Evolutionary conservation across 164 flowering plant genomes (phyloP), one percentile per base, ranked within the genome.

Genomic region (Echeveria elegans): DNA sequence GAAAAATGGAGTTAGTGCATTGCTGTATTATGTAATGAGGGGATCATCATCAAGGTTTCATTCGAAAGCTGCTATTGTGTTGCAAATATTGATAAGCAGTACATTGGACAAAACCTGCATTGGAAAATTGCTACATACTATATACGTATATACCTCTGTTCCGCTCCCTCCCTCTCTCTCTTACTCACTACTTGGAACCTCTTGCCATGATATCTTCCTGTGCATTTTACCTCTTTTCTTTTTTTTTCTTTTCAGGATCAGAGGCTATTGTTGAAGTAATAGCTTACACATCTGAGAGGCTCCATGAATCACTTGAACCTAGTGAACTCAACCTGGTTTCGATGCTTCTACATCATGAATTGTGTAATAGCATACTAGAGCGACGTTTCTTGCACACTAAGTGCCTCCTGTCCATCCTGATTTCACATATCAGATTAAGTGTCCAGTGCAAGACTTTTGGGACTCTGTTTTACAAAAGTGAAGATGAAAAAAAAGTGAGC

Each of bases 41-140:
- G 96, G 96, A 70, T 72, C 86, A 59, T 73, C 95, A 48, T 81
- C 82, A 65, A 84, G 77, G 67, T 77, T 92, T 31, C 96, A 92
- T 77, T 95, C 97, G 70, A 85, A 70, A 72, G 89, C 96, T 5
- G 78, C 78, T 45, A 66, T 69, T 50, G 79, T 88, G 24, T 50
- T 95, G 56, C 77, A 53, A 68, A 64, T 84, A 63, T 72, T 90
- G 76, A 30, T 79, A 68, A 78, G 77, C 67, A 65, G 66, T 30
- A 75, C 79, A 26, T 61, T 75, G 63, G 75, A 75, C 70, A 56
- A 65, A 12, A 77, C 81, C 72, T 82, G 83, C 72, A 83, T 76
- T 68, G n/a, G n/a, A n/a, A n/a, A n/a, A n/a, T n/a, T n/a, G n/a
- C n/a, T n/a, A n/a, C n/a, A n/a, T n/a, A n/a, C n/a, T n/a, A n/a